phyloP scores from a whole-genome alignment of 1,284 basidiomycete genomes.

The Tilletiopsis washingtonensis region DNA sequence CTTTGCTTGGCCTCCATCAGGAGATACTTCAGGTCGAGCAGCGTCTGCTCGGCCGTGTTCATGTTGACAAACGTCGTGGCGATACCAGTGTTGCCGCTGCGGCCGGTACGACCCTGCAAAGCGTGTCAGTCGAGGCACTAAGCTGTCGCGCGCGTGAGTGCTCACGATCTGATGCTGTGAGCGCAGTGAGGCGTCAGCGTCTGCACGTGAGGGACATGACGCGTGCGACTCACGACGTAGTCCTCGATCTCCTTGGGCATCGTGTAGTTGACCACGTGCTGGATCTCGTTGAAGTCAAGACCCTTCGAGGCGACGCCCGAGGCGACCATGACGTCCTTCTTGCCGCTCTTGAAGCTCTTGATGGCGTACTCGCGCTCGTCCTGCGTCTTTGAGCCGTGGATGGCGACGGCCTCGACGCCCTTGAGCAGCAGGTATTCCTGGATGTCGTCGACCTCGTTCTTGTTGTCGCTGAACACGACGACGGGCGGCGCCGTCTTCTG shows the following conservation, averaged over 20 bases:
- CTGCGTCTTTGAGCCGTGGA: constrained; percentile 95
- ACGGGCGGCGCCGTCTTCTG: constrained; percentile 98
- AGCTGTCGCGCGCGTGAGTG: background rate
- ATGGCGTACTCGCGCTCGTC: constrained; percentile 99
- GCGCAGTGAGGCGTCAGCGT: too few relatives aligned
- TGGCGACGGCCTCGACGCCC: constrained; percentile 95
- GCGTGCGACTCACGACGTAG: too few relatives aligned
- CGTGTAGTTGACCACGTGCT: constrained; percentile 92
- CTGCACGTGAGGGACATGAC: too few relatives aligned
- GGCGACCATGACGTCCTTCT: constrained; percentile 98
- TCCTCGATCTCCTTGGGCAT: constrained; percentile 96
- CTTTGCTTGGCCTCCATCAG: constrained; percentile 95
- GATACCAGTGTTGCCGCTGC: constrained; percentile 94
- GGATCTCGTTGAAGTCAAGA: constrained; percentile 95
- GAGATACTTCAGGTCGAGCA: constrained; percentile 92
- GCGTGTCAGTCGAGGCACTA: constrained; percentile 57
- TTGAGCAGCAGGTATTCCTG: constrained; percentile 95
- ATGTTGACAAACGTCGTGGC: constrained; percentile 99
- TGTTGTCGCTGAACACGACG: constrained; percentile 97
- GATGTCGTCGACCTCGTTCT: constrained; percentile 99
- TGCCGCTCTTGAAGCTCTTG: constrained; percentile 89
- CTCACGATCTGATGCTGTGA: constrained; percentile 9
- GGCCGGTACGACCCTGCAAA: constrained; percentile 93
- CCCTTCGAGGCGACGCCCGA: constrained; percentile 96
- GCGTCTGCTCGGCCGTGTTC: constrained; percentile 88